phyloP scores from a whole-genome alignment of 495 filamentous ascomycete genomes.

The Neurospora pannonica region DNA sequence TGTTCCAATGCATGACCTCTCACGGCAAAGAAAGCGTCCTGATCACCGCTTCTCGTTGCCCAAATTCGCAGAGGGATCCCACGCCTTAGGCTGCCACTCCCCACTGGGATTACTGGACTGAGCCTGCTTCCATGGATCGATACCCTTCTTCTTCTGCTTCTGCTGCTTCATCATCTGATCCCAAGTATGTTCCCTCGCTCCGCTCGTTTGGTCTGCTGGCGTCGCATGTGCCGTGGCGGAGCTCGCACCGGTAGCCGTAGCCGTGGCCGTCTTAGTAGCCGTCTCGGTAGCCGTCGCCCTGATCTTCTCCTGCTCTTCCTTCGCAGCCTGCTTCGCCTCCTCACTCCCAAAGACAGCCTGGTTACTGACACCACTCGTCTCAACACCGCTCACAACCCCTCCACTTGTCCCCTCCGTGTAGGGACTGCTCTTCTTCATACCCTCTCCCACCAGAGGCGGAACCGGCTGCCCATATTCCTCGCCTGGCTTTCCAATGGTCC shows the following conservation, averaged over 20 bases:
- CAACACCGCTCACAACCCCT: not conserved
- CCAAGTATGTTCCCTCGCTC: constrained; percentile 15
- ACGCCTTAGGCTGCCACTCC: constrained; percentile 67
- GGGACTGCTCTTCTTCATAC: not conserved
- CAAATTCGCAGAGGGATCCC: constrained; percentile 42
- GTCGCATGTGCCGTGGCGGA: not conserved
- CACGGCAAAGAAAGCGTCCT: constrained; percentile 6
- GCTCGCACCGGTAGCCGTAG: not conserved
- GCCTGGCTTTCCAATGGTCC: not conserved
- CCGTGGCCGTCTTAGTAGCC: not conserved
- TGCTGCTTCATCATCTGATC: constrained; percentile 18
- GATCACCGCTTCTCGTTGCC: constrained; percentile 22
- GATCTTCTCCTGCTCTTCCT: not conserved
- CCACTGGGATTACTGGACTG: constrained; percentile 47
- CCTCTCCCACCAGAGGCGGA: not conserved
- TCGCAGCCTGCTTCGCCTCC: not conserved
- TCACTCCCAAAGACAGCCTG: not conserved
- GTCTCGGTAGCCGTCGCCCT: not conserved
- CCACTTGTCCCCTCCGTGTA: not conserved
- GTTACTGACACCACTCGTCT: not conserved
- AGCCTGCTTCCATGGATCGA: constrained; percentile 56
- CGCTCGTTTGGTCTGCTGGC: not conserved
- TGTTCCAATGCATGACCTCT: not conserved
- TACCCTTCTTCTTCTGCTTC: constrained; percentile 10
- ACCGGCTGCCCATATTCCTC: not conserved